Evolutionary conservation across 2,329 filamentous ascomycete species (phyloP), one percentile per base, ranked within the genome.

Genomic region (Sarocladium strictum): DNA sequence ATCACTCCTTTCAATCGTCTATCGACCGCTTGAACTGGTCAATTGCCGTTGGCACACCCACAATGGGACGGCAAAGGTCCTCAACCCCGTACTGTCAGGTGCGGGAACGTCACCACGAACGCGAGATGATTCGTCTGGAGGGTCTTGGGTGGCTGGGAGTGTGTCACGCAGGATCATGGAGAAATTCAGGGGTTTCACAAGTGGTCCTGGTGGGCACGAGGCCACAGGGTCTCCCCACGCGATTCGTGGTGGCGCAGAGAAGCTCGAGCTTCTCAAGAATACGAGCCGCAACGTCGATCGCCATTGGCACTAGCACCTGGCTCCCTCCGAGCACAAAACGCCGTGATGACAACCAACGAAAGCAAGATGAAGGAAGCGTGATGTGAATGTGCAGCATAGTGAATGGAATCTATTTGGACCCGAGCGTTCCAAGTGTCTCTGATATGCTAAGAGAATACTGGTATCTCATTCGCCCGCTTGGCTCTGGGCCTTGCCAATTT

Each of bases 321-420:
- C 47, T 51, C 47, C 47, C 26, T 33, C 47, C 26, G 3, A 9
- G 15, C 14, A 23, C 4, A 7, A 17, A 11, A 3, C 10, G 6
- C 6, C 15, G 17, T 24, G 40, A 7, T 32, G 23, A 49, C 43
- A 29, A n/a, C 3, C 3, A 10, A 32, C 29, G 6, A 32, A 21
- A 9, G 4, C 23, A n/a, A 49, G 19, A 43, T n/a, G 15, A n/a
- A 9, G 15, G 7, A 21, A 14, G 7, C 40, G 19, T 15, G 21
- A 43, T 11, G 19, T 43, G 7, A 23, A 10, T n/a, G n/a, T n/a
- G n/a, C n/a, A 15, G 47, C 27, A 51, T 51, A 51, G 47, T 29
- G 29, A 51, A 35, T 21, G 27, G 21, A 51, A 35, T 29, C 24
- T 51, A 19, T 51, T 43, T 51, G 47, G 47, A 35, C 33, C 35